phyloP scores from a whole-genome alignment of 139 green algal genomes.

The Chlamydomonas incerta region DNA sequence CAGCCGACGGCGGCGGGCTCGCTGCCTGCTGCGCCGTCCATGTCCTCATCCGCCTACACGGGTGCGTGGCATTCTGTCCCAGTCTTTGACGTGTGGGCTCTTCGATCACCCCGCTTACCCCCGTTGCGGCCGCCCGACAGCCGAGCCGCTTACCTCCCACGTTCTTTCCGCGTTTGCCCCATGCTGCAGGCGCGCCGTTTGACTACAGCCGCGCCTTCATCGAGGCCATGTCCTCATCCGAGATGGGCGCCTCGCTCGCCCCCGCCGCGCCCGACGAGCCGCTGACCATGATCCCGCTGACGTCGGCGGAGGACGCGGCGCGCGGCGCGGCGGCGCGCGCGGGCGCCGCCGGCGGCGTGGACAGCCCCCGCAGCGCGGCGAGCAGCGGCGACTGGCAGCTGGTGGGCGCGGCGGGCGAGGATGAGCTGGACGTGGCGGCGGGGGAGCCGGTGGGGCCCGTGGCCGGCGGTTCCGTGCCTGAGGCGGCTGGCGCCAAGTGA shows the following conservation, averaged over 20 bases:
- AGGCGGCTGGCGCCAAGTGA: too few species aligned
- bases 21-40: background rate
- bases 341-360: background rate
- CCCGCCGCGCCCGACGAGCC: background rate
- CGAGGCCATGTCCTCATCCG: constrained; percentile 16
- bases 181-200: constrained; percentile 7
- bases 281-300: constrained; percentile 33
- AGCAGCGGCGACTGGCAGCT: constrained; percentile 31
- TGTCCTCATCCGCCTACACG: background rate
- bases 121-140: too few species aligned
- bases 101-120: too few species aligned
- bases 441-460: too few species aligned
- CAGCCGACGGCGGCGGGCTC: background rate
- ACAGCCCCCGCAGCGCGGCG: background rate
- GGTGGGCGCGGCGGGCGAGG: background rate
- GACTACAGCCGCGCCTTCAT: constrained; percentile 27
- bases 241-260: background rate
- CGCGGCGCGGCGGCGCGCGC: background rate
- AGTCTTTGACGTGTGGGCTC: too few species aligned
- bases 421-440: background rate
- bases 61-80: background rate
- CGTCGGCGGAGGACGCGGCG: background rate
- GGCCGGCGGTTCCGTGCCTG: too few species aligned
- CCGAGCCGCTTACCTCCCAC: too few species aligned
- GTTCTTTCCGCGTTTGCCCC: background rate